A percentile compares a stretch with the other conserved stretches of the same genome.
phyloP scores from a whole-genome alignment of 2,329 filamentous ascomycete genomes.

The Aspergillus eucalypticola region DNA sequence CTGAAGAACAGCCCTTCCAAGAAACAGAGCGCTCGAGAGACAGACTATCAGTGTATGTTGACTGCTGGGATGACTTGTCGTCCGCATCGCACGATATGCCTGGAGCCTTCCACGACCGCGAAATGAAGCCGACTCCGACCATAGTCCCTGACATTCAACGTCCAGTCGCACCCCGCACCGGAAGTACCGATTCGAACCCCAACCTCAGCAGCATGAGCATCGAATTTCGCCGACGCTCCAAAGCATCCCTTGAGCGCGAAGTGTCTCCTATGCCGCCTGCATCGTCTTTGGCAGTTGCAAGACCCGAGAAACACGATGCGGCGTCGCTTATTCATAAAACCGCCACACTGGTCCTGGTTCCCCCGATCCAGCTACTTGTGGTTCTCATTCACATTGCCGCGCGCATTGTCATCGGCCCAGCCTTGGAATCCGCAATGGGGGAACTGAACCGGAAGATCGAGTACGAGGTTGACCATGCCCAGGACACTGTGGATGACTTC shows the following conservation, averaged over 20 bases:
- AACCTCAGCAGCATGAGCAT: conserved; percentile 34
- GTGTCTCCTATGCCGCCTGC: conserved; percentile 69
- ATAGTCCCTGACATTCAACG: conserved; percentile 3
- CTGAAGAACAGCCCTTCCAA: conserved; percentile 1
- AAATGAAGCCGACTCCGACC: background rate
- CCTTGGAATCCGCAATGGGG: conserved; percentile 22
- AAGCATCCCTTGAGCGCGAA: conserved; percentile 56
- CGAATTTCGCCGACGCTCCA: conserved; percentile 56
- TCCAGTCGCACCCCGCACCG: background rate
- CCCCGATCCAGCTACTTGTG: conserved; percentile 74
- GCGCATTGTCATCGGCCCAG: conserved; percentile 58
- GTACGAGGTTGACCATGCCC: conserved; percentile 16
- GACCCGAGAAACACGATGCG: conserved; percentile 55
- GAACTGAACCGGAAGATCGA: conserved; percentile 21
- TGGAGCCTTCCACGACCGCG: conserved; percentile 11
- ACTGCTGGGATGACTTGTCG: conserved; percentile 11
- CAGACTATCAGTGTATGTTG: conserved; percentile 3
- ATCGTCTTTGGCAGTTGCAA: conserved; percentile 61
- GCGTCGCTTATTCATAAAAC: conserved; percentile 74
- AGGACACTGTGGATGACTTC: conserved; percentile 41
- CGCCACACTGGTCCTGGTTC: conserved; percentile 72
- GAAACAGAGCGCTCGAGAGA: conserved; percentile 31
- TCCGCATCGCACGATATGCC: conserved; percentile 2
- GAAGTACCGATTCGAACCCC: conserved; percentile 29
- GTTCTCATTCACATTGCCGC: conserved; percentile 81